Conservation (phyloP, 441 rosid genomes). For the Rhodomyrtus psidioides region DNA sequence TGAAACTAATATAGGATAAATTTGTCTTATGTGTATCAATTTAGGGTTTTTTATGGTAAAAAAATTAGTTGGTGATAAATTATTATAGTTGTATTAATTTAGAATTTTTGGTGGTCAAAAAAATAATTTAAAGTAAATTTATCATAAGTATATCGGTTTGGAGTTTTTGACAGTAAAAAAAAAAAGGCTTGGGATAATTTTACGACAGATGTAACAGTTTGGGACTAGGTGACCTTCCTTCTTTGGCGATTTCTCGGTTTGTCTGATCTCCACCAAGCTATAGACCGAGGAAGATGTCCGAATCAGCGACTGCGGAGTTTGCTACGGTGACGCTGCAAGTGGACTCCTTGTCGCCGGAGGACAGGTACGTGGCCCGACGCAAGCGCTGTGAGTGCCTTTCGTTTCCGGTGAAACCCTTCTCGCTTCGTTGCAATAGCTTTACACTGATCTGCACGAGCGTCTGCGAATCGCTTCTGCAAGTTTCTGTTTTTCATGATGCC, state of each 20-base stretch:
- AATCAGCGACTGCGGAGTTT: not conserved
- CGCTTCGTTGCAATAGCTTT: not conserved
- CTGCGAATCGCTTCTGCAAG: not conserved
- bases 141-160: too few relatives aligned
- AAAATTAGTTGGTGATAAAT: too few relatives aligned
- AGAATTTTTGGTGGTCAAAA: too few relatives aligned
- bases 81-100: too few relatives aligned
- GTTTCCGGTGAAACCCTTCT: not conserved
- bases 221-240: not conserved
- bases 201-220: too few relatives aligned
- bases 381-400: not conserved
- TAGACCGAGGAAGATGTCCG: not conserved
- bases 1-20: too few relatives aligned
- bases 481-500: not conserved
- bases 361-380: not conserved
- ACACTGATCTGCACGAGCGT: not conserved
- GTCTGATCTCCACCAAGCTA: not conserved
- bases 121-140: too few relatives aligned
- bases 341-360: not conserved
- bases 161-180: too few relatives aligned
- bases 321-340: not conserved
- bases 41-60: too few relatives aligned
- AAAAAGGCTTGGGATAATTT: too few relatives aligned
- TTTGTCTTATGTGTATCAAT: too few relatives aligned
- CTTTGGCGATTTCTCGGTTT: not conserved